Conservation (phyloP, 2,329 filamentous ascomycete species). For the Biscogniauxia mediterranea region DNA sequence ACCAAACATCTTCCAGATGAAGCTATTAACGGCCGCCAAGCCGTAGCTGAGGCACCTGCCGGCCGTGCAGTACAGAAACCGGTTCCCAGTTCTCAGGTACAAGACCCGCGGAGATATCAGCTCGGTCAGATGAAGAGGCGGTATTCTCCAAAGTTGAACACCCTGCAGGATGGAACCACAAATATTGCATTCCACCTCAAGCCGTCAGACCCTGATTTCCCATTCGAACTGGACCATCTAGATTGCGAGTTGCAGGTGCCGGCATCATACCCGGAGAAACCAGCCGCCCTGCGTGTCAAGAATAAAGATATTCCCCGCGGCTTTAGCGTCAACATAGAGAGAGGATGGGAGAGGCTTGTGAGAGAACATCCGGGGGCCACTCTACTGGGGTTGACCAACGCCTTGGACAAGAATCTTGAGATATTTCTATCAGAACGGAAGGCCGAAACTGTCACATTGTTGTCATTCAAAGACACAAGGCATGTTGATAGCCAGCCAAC, state of each 20-base stretch:
- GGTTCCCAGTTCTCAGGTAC: slow-evolving; percentile 59
- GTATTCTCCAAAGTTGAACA: slow-evolving; percentile 52
- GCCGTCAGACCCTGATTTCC: slow-evolving; percentile 81
- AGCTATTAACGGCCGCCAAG: slow-evolving; percentile 41
- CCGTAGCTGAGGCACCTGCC: slow-evolving; percentile 42
- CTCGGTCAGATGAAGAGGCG: slow-evolving; percentile 69
- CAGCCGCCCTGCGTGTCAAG: slow-evolving; percentile 59
- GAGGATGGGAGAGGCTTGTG: slow-evolving; percentile 67
- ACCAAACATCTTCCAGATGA: slow-evolving; percentile 29
- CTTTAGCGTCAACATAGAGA: slow-evolving; percentile 74
- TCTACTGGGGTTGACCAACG: slow-evolving; percentile 64
- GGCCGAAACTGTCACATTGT: slow-evolving; percentile 69
- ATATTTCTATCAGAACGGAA: slow-evolving; percentile 66
- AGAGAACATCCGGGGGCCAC: slow-evolving; percentile 54
- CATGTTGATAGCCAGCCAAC: slow-evolving; percentile 35
- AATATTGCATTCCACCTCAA: slow-evolving; percentile 62
- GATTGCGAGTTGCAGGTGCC: slow-evolving; percentile 69
- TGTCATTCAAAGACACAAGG: slow-evolving; percentile 58
- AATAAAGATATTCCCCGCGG: slow-evolving; percentile 70
- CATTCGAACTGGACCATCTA: slow-evolving; percentile 69
- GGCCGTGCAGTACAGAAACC: slow-evolving; percentile 63
- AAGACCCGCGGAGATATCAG: slow-evolving; percentile 72
- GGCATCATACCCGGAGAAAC: slow-evolving; percentile 55
- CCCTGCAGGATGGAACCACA: slow-evolving; percentile 46
- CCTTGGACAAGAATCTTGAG: slow-evolving; percentile 71